These are phyloP conservation scores for Hypoxylon sp. DNA, from an alignment of 2,329 filamentous ascomycete species.

Conservation along the genomic window DNA sequence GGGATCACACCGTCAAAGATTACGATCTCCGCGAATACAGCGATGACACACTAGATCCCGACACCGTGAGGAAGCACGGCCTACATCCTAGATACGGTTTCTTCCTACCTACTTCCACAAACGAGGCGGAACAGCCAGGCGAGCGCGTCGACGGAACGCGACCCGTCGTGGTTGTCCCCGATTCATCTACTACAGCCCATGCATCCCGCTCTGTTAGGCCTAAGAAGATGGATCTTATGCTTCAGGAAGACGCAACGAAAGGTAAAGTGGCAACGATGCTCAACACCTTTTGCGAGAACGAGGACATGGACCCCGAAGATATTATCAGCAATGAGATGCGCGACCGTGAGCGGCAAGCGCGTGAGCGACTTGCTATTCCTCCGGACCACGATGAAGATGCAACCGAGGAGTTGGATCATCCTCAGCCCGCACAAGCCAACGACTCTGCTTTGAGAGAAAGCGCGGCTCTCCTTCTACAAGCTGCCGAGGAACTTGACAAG, in stretches of 20 bases:
- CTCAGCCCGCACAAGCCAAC: conserved; percentile 14
- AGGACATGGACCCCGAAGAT: conserved; percentile 49
- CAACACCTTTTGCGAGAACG: conserved; percentile 43
- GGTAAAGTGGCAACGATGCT: conserved; percentile 44
- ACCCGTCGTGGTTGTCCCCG: conserved; percentile 66
- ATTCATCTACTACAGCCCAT: conserved; percentile 62
- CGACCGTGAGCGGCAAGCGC: conserved; percentile 47
- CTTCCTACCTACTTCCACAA: conserved; percentile 64
- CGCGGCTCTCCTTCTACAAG: conserved; percentile 42
- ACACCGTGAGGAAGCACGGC: conserved; percentile 63
- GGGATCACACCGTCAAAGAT: conserved; percentile 68
- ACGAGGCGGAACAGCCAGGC: conserved; percentile 60
- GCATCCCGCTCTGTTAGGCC: conserved; percentile 61
- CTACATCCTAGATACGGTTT: conserved; percentile 70
- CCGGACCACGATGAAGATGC: conserved; percentile 37
- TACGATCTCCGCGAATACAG: conserved; percentile 67
- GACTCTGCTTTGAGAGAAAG: conserved; percentile 32
- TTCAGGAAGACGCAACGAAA: conserved; percentile 48
- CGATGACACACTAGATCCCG: conserved; percentile 67
- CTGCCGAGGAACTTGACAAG: conserved; percentile 46
- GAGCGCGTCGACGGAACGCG: conserved; percentile 62
- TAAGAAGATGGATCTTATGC: conserved; percentile 52
- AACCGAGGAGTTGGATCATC: conserved; percentile 11
- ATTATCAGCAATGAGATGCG: conserved; percentile 53
- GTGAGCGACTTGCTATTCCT: conserved; percentile 39